These are phyloP conservation scores for Aspergillus baeticus DNA, from an alignment of 495 filamentous ascomycete species.

Conservation along the genomic window DNA sequence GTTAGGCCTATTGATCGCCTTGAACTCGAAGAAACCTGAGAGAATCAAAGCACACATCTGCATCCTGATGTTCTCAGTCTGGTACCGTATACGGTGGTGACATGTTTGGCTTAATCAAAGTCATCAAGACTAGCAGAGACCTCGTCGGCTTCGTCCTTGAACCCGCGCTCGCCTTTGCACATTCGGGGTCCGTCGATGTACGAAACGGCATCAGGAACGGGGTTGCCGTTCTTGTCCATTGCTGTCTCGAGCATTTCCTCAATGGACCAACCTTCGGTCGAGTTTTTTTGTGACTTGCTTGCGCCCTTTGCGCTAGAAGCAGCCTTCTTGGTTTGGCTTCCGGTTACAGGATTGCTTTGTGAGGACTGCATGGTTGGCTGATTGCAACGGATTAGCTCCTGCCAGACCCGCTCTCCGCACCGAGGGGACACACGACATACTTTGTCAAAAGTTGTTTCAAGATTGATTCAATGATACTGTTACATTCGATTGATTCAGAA, in stretches of 20 bases:
- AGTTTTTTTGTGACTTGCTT: slow-evolving; percentile 7
- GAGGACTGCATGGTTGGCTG: slow-evolving; percentile 14
- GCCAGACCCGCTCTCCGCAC: not conserved
- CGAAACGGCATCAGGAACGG: slow-evolving; percentile 30
- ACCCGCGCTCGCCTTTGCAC: slow-evolving; percentile 12
- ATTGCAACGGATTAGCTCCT: not conserved
- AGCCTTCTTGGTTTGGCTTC: not conserved
- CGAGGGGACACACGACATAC: not conserved
- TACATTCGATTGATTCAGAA: not conserved
- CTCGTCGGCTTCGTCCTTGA: slow-evolving; percentile 18
- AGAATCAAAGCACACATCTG: too few species aligned
- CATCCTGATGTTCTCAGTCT: not conserved
- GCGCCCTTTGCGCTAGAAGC: not conserved
- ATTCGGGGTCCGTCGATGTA: slow-evolving; percentile 25
- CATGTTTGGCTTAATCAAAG: slow-evolving; percentile 28
- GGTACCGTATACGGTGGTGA: not conserved
- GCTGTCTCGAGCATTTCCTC: slow-evolving; percentile 31
- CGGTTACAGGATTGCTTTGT: not conserved
- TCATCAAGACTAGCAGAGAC: slow-evolving; percentile 32
- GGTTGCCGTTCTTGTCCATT: slow-evolving; percentile 31
- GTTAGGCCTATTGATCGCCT: not conserved
- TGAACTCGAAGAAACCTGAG: too few species aligned
- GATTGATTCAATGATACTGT: not conserved
- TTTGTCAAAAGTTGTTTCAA: not conserved
- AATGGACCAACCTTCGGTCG: slow-evolving; percentile 21